Base-by-base conservation (phyloP, 306 rosid species). In the Carpinus fangiana region DNA sequence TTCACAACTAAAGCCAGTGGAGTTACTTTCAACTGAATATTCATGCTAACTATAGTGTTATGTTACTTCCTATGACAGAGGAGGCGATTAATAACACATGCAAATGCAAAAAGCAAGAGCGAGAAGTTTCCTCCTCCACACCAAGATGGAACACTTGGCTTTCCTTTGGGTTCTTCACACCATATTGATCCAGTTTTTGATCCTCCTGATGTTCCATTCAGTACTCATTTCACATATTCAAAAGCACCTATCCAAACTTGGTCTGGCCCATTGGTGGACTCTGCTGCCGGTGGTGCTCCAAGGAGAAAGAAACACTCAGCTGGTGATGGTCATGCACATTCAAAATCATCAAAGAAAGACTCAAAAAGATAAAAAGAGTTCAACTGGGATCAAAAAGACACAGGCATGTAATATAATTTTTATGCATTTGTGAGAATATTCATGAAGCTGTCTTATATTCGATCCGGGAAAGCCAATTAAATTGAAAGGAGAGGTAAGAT, bases 71-170 rank as follows among this genome's bases (percentile, higher is more conserved):
- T 12, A 9, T 38, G 78, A 67, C 96, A 93, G 99, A 91, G 98
- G 82, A 93, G 97, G 74, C 87, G 98, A 70, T 76, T 93, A 69
- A 93, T 96, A 78, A 91, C 98, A 11, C 99, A 93, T 70, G 92
- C 99, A 67, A 96, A 96, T 73, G 98, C 98, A 0, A 96, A 96
- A 90, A 96, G 98, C 92, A 96, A 96, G 90, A 96, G 99, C 4
- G 99, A 96, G 78, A 96, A 96, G 88, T 96, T 96, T 80, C 99
- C 98, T 73, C 99, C 99, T 67, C 99, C 99, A 1, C 99, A 96
- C 85, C 96, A 96, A 88, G 99, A 96, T 18, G 99, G 99, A 89
- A 71, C 98, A 23, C 90, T 96, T 38, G 98, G 99, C 72, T 93
- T 90, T 83, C 88, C 96, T 21, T 74, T 96, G 79, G 96, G 96